Evolutionary conservation across 257 asterid species (phyloP).

Genomic region (Solanum rostratum): DNA sequence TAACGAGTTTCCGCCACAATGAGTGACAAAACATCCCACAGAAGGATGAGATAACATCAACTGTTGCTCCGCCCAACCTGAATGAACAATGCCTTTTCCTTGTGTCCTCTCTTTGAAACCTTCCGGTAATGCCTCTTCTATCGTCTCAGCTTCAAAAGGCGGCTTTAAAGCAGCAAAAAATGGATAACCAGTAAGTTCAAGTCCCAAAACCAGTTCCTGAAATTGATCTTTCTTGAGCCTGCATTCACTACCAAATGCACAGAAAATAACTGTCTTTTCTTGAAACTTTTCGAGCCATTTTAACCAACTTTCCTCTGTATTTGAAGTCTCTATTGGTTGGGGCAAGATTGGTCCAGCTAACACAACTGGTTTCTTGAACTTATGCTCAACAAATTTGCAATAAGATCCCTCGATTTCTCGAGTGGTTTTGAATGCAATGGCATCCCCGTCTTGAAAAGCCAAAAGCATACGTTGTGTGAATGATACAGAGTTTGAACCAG

Average conservation of each 20-base stretch:
- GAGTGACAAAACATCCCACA: conserved; percentile 25
- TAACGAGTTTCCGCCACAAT: conserved; percentile 21
- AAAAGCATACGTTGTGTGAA: background rate
- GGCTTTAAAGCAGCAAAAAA: conserved; percentile 19
- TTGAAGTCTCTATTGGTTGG: conserved; percentile 5
- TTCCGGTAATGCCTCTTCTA: conserved; percentile 17
- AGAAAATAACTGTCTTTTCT: conserved; percentile 22
- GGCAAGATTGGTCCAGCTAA: conserved; percentile 39
- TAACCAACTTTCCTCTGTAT: conserved; percentile 18
- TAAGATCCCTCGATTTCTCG: conserved; percentile 30
- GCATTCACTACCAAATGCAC: conserved; percentile 45
- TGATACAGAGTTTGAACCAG: background rate
- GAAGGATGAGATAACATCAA: conserved; percentile 15
- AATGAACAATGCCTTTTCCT: conserved; percentile 16
- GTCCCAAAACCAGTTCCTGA: conserved; percentile 17
- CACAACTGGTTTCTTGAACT: conserved; percentile 23
- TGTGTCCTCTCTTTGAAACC: conserved; percentile 6
- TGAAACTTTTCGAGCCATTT: conserved; percentile 21
- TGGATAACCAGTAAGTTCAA: conserved; percentile 22
- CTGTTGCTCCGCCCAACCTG: conserved; percentile 27
- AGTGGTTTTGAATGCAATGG: conserved; percentile 27
- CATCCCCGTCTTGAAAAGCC: conserved; percentile 20
- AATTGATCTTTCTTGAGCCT: conserved; percentile 16
- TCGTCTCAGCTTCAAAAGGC: conserved; percentile 7
- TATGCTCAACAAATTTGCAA: conserved; percentile 18